Evolutionary conservation across 768 basidiomycete genomes (phyloP).

Genomic region (Trametes meyenii): DNA sequence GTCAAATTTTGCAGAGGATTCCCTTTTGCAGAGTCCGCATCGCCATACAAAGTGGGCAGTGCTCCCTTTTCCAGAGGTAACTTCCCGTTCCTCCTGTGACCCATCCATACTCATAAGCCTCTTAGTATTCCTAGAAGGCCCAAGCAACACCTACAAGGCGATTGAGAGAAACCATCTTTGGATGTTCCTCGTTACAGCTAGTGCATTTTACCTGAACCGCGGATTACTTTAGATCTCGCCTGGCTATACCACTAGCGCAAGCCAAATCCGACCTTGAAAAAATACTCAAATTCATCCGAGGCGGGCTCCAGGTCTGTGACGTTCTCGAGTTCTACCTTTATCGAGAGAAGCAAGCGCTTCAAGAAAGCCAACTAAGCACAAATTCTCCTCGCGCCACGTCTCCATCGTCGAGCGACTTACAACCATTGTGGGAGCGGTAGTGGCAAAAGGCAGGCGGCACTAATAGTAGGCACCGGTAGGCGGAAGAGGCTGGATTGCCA

Average conservation of each 20-base stretch:
- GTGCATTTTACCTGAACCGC: conserved; percentile 70
- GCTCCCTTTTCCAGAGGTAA: conserved; percentile 67
- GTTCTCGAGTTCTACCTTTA: conserved; percentile 81
- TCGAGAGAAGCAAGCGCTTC: conserved; percentile 64
- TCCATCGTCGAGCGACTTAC: conserved; percentile 10
- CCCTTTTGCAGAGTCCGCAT: conserved; percentile 76
- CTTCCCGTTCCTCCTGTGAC: conserved; percentile 61
- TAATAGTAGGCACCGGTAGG: neutral
- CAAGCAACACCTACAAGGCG: conserved; percentile 49
- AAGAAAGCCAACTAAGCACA: neutral
- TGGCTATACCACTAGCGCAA: neutral
- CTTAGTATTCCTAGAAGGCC: neutral
- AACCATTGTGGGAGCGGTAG: conserved; percentile 14
- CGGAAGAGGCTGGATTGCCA: neutral
- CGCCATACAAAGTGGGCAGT: conserved; percentile 83
- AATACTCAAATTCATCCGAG: conserved; percentile 73
- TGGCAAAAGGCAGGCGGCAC: neutral
- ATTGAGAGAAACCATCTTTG: conserved; percentile 73
- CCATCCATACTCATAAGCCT: neutral
- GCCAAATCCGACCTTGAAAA: conserved; percentile 61
- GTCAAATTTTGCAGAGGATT: conserved; percentile 83
- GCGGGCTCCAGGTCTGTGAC: conserved; percentile 70
- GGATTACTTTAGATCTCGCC: neutral
- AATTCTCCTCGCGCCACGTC: neutral
- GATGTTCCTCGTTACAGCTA: conserved; percentile 76